These are phyloP conservation scores for Debaryomyces sp. DNA, from an alignment of 1,139 yeast genomes.

Conservation along the genomic window DNA sequence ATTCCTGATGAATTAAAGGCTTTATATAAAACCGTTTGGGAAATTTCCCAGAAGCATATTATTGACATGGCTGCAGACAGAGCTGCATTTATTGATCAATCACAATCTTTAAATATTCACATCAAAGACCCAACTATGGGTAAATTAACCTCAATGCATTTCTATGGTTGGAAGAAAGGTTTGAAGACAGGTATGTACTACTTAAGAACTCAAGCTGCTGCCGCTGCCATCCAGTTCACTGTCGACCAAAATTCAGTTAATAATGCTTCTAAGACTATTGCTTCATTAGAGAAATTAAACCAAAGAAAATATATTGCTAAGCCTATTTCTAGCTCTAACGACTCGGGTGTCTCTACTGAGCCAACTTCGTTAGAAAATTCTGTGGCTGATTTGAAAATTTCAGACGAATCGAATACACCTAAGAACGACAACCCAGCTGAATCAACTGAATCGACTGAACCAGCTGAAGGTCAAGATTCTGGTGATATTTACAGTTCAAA, in stretches of 20 bases:
- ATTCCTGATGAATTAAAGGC: constrained; percentile 79
- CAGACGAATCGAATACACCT: constrained; percentile 19
- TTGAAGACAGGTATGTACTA: constrained; percentile 98
- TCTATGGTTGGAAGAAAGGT: constrained; percentile 97
- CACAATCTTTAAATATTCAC: constrained; percentile 88
- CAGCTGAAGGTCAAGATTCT: constrained; percentile 30
- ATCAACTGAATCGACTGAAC: constrained; percentile 18
- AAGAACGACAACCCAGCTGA: constrained; percentile 16
- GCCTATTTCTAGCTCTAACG: constrained; percentile 30
- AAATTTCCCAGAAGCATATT: constrained; percentile 82
- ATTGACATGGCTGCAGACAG: constrained; percentile 97
- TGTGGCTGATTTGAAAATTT: constrained; percentile 45
- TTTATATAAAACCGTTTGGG: constrained; percentile 95
- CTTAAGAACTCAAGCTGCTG: constrained; percentile 72
- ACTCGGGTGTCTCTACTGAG: constrained; percentile 44
- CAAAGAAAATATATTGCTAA: constrained; percentile 54
- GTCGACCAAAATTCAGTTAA: constrained; percentile 45
- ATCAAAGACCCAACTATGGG: constrained; percentile 89
- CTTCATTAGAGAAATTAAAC: constrained; percentile 56
- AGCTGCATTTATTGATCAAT: constrained; percentile 91
- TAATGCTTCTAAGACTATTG: constrained; percentile 53
- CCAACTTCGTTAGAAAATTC: constrained; percentile 54
- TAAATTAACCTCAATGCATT: constrained; percentile 95
- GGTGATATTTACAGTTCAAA: constrained; percentile 87
- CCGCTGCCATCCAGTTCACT: constrained; percentile 64